A percentile compares a stretch with the other conserved stretches of the same genome.
Conservation (phyloP, 1,284 basidiomycete genomes). For the Heliocybe sulcata region DNA sequence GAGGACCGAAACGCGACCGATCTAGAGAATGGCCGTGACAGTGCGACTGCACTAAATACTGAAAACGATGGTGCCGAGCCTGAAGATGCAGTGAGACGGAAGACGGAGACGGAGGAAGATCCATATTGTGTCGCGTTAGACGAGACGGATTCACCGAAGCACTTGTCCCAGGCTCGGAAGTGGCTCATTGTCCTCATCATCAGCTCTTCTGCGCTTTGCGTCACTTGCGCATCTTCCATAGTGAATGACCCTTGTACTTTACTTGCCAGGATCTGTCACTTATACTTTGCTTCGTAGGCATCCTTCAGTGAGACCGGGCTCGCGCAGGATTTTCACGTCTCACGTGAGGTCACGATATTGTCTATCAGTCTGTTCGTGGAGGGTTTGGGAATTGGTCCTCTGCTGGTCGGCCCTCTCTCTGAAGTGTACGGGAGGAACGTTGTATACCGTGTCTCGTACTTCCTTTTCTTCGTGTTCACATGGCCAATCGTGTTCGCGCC, state of each 20-base stretch:
- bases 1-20: too few species aligned
- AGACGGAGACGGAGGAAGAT: constrained; percentile 1
- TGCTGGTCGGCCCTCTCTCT: constrained; percentile 46
- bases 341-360: constrained; percentile 60
- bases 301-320: constrained; percentile 60
- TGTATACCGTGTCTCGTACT: constrained; percentile 46
- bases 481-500: constrained; percentile 67
- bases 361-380: constrained; percentile 66
- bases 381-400: constrained; percentile 41
- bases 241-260: not conserved
- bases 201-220: constrained; percentile 1
- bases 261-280: not conserved
- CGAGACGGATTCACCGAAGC: not conserved
- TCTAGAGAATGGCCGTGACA: not conserved
- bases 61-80: not conserved
- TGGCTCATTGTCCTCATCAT: constrained; percentile 2
- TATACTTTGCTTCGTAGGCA: constrained; percentile 31
- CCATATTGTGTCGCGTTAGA: not conserved
- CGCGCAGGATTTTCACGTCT: constrained; percentile 50
- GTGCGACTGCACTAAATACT: not conserved
- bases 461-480: constrained; percentile 42
- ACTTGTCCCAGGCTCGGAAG: not conserved
- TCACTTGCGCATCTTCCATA: constrained; percentile 3
- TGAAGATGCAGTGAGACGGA: not conserved
- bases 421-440: constrained; percentile 51